Conservation (phyloP, 257 asterid genomes). For the Datura wrightii region DNA sequence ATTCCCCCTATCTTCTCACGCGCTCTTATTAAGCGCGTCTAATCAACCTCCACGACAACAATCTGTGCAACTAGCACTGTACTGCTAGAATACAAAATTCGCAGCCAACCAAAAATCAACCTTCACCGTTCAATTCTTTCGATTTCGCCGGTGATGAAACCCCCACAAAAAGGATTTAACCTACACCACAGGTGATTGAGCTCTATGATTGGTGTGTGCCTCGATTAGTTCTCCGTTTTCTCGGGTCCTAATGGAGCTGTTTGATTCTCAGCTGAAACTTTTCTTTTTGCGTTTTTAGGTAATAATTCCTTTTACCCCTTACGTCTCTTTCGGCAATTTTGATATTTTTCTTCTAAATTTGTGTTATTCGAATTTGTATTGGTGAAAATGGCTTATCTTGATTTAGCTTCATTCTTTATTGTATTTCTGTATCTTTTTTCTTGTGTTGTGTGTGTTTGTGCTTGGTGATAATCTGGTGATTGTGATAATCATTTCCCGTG, state of each 20-base stretch:
- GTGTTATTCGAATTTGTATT: constrained; percentile 25
- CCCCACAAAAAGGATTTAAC: constrained; percentile 20
- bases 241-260: constrained; percentile 47
- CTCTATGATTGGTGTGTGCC: constrained; percentile 38
- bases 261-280: constrained; percentile 41
- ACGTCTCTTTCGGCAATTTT: not conserved
- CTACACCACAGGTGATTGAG: not conserved
- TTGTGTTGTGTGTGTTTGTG: not conserved
- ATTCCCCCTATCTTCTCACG: not conserved
- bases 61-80: constrained; percentile 28
- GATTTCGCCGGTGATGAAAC: constrained; percentile 54
- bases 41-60: not conserved
- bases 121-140: constrained; percentile 5
- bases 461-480: not conserved
- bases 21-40: constrained; percentile 29
- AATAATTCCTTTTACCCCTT: constrained; percentile 33
- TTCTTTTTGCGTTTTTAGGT: constrained; percentile 47
- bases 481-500: not conserved
- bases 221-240: not conserved
- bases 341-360: not conserved
- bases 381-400: not conserved
- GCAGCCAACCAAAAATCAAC: constrained; percentile 31
- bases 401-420: constrained; percentile 21
- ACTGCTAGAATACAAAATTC: not conserved
- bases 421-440: not conserved